Conservation (phyloP, 768 basidiomycete genomes). For the Lyophyllum atratum region DNA sequence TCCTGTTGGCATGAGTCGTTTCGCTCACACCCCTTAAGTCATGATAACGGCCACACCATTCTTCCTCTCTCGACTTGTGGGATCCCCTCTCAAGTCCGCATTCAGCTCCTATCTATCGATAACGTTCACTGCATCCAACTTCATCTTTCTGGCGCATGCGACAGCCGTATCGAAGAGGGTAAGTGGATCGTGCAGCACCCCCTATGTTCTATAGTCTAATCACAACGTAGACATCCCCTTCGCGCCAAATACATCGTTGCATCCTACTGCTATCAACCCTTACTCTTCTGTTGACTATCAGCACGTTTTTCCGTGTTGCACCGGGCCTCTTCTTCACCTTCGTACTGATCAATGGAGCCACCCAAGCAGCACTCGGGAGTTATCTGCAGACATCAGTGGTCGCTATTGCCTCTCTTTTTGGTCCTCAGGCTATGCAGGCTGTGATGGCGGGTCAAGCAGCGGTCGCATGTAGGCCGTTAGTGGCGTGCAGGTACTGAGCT, state of each 20-base stretch:
- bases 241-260: conserved; percentile 54
- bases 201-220: background rate
- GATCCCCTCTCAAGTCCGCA: conserved; percentile 55
- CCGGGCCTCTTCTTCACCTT: conserved; percentile 65
- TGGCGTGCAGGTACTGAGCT: conserved; percentile 69
- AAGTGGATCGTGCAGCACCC: conserved; percentile 20
- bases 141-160: conserved; percentile 73
- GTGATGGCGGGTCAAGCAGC: conserved; percentile 87
- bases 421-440: conserved; percentile 68
- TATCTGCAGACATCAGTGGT: conserved; percentile 80
- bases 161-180: conserved; percentile 72
- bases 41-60: conserved; percentile 86
- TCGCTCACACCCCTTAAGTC: conserved; percentile 43
- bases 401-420: conserved; percentile 82
- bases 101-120: conserved; percentile 71
- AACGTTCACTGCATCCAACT: conserved; percentile 63
- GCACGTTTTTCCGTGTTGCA: conserved; percentile 59
- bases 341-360: conserved; percentile 58
- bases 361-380: conserved; percentile 63
- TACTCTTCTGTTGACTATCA: conserved; percentile 60
- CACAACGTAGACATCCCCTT: conserved; percentile 53
- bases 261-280: conserved; percentile 54
- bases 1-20: background rate
- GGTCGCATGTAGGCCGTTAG: conserved; percentile 82
- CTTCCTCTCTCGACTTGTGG: conserved; percentile 69